These are phyloP conservation scores for Moricandia moricandioides DNA, from an alignment of 345 rosid genomes.

Conservation along the genomic window DNA sequence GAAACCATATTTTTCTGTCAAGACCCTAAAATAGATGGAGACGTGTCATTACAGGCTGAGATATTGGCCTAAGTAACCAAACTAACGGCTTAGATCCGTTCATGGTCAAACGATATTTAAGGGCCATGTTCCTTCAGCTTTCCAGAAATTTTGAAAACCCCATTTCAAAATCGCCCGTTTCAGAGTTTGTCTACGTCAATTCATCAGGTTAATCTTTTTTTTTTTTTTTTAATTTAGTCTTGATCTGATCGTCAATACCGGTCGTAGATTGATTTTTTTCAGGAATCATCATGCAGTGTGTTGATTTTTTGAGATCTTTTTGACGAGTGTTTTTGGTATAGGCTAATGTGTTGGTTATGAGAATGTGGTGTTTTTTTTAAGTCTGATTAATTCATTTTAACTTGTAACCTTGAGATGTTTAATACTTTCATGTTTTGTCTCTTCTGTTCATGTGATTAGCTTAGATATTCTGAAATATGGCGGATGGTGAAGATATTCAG, in stretches of 20 bases:
- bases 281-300: not conserved
- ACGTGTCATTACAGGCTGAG: not conserved
- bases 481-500: slow-evolving; percentile 61
- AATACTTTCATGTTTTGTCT: not conserved
- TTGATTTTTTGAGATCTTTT: not conserved
- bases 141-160: slow-evolving; percentile 17
- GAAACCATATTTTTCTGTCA: not conserved
- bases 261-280: not conserved
- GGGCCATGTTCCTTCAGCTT: no score
- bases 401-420: not conserved
- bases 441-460: slow-evolving; percentile 20
- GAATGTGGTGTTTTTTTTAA: not conserved
- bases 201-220: slow-evolving; percentile 10
- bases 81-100: no score
- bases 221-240: not conserved
- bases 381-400: not conserved
- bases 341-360: not conserved
- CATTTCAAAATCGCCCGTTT: not conserved
- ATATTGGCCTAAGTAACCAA: no score
- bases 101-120: no score
- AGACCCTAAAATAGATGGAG: slow-evolving; percentile 18
- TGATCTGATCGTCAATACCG: not conserved
- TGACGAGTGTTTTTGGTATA: not conserved
- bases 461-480: slow-evolving; percentile 37
- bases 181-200: slow-evolving; percentile 13